Evolutionary conservation across 2,329 filamentous ascomycete species (phyloP).

Genomic region (Cladosporium sp.): DNA sequence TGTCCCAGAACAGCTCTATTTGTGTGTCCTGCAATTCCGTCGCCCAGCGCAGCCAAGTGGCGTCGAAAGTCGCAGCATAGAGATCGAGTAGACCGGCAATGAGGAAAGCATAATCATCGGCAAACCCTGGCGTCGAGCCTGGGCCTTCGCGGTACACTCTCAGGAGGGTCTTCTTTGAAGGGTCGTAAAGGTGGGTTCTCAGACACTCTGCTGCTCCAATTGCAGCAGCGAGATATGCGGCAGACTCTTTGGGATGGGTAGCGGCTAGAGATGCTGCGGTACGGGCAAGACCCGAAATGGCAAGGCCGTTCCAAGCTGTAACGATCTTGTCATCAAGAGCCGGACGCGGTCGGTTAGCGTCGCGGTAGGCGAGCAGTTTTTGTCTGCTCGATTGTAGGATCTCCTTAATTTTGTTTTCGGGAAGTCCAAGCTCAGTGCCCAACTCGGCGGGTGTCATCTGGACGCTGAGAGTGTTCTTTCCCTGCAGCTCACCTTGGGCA

Average conservation of each 20-base stretch:
- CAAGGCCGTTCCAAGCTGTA: conserved; percentile 82
- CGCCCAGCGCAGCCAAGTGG: conserved; percentile 72
- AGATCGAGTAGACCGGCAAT: conserved; percentile 78
- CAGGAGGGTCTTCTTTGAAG: conserved; percentile 58
- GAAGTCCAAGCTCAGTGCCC: conserved; percentile 68
- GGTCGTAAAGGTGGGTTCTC: conserved; percentile 67
- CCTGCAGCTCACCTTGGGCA: conserved; percentile 88
- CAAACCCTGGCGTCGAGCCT: conserved; percentile 68
- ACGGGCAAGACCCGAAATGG: conserved; percentile 75
- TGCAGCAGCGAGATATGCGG: conserved; percentile 60
- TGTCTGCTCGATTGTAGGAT: conserved; percentile 64
- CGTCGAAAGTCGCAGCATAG: conserved; percentile 77
- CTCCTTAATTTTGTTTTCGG: conserved; percentile 62
- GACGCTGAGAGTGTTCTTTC: conserved; percentile 82
- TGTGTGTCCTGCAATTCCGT: conserved; percentile 75
- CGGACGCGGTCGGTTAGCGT: conserved; percentile 70
- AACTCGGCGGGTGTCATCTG: conserved; percentile 64
- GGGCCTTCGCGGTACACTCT: conserved; percentile 68
- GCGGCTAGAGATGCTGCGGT: conserved; percentile 64
- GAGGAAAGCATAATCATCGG: conserved; percentile 91
- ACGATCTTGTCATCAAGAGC: conserved; percentile 85
- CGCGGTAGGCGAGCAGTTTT: conserved; percentile 67
- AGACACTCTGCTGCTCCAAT: conserved; percentile 69
- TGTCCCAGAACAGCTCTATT: conserved; percentile 73
- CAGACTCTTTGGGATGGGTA: conserved; percentile 47